phyloP scores from a whole-genome alignment of 208 protist genomes.

The Acanthamoeba triangularis region DNA sequence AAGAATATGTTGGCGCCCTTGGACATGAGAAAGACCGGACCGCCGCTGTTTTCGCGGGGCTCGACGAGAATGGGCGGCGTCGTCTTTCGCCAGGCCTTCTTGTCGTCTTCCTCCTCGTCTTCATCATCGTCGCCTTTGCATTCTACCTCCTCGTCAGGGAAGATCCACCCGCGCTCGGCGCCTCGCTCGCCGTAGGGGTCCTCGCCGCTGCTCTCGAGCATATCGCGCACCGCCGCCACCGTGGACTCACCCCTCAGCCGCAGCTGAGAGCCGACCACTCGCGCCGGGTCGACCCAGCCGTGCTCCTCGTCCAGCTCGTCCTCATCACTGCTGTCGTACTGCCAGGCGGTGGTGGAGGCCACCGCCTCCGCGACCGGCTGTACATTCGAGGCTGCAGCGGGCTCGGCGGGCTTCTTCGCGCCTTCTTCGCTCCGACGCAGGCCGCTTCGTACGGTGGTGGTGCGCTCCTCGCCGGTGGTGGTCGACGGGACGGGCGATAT shows the following conservation, averaged over 20 bases:
- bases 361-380: neutral
- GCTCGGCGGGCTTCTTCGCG: too few relatives aligned
- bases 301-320: neutral
- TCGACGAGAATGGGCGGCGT: conserved; percentile 12
- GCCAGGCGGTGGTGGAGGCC: too few relatives aligned
- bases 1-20: conserved; percentile 40
- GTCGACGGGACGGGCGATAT: too few relatives aligned
- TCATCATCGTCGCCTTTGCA: neutral
- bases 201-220: neutral
- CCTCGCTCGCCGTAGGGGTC: neutral
- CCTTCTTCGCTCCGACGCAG: too few relatives aligned
- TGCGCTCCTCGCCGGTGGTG: too few relatives aligned
- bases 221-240: neutral
- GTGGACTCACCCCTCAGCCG: neutral
- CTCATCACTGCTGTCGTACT: neutral
- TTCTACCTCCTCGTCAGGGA: neutral
- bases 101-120: neutral
- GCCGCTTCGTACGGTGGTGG: too few relatives aligned
- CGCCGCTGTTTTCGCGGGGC: neutral
- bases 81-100: conserved; percentile 7
- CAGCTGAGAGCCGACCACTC: neutral
- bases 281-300: neutral
- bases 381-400: neutral
- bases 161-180: too few relatives aligned
- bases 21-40: neutral